phyloP scores from a whole-genome alignment of 306 rosid genomes.

The Ochetophila trinervis region DNA sequence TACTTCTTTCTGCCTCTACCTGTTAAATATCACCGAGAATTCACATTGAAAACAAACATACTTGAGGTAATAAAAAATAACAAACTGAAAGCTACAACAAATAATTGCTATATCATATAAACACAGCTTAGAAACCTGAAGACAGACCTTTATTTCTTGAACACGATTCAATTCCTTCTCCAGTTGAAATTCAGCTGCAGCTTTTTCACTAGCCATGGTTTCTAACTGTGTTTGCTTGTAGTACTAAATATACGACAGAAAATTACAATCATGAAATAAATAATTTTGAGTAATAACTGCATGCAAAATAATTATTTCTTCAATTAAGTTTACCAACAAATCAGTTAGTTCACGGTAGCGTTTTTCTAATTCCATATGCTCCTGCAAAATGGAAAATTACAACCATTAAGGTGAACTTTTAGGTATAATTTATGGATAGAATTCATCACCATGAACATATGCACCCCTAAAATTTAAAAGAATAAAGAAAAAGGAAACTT shows the following conservation, averaged over 20 bases:
- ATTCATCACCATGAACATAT: neutral
- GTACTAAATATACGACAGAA: constrained; percentile 57
- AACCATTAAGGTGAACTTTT: constrained; percentile 17
- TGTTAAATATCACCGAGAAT: constrained; percentile 36
- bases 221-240: constrained; percentile 98
- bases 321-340: constrained; percentile 63
- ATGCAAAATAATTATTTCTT: constrained; percentile 10
- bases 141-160: constrained; percentile 79
- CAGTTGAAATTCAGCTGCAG: constrained; percentile 90
- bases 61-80: neutral
- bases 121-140: constrained; percentile 24
- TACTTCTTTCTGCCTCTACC: constrained; percentile 90
- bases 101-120: constrained; percentile 27
- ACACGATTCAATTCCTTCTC: constrained; percentile 91
- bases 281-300: neutral
- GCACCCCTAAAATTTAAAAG: neutral
- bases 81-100: neutral
- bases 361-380: constrained; percentile 94
- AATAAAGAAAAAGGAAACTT: neutral
- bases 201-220: constrained; percentile 94
- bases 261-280: constrained; percentile 10
- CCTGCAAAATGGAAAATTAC: constrained; percentile 52
- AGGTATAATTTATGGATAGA: constrained; percentile 3
- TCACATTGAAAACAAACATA: neutral
- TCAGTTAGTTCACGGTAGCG: constrained; percentile 98